Evolutionary conservation across 2,329 filamentous ascomycete species (phyloP), one percentile per base, ranked within the genome.

Genomic region (Hypoxylon sp.): DNA sequence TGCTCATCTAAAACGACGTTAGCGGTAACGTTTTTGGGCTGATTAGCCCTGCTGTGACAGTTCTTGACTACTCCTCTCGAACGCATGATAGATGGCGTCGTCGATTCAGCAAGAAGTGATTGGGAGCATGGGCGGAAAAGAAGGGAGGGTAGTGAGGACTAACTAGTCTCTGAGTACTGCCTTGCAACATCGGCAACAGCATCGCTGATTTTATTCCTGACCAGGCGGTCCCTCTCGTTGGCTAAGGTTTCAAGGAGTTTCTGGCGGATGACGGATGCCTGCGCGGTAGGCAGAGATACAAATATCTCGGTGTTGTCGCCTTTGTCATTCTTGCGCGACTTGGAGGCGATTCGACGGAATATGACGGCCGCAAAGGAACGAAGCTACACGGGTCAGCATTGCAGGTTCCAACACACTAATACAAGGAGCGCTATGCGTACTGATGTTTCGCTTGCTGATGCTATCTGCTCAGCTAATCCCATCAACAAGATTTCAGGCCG

Each of bases 121-220:
- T 11, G 23, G 4, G 6, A 55, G 23, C 23, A 34, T 7, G 14
- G 45, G 39, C 3, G 7, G 46, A 25, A 29, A 29, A 47, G 54
- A 30, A 51, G 39, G 37, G 21, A 52, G 32, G 63, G 25, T 21
- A 45, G 56, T 21, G 11, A 34, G 16, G 41, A 75, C 90, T 78
- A 85, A 97, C 93, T 90, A 75, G 91, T 93, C 74, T 98, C 96
- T 46, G 92, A 91, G 80, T 97, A 97, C 82, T 99, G 94, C 75
- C 96, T 89, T 46, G 95, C 96, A 65, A 99, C 86, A 81, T 99
- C 96, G 23, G 96, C 96, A 67, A 98, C 92, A n/a, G 95, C 94
- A 81, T 99, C 96, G 73, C 94, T 96, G 77, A 98, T 92, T 81
- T 99, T 99, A 82, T 97, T 96, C 74, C 96, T 87, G 48, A 97